A percentile compares a stretch with the other conserved stretches of the same genome.
Evolutionary conservation across 1,284 basidiomycete genomes (phyloP).

Genomic region (Cutaneotrichosporon mucoides): DNA sequence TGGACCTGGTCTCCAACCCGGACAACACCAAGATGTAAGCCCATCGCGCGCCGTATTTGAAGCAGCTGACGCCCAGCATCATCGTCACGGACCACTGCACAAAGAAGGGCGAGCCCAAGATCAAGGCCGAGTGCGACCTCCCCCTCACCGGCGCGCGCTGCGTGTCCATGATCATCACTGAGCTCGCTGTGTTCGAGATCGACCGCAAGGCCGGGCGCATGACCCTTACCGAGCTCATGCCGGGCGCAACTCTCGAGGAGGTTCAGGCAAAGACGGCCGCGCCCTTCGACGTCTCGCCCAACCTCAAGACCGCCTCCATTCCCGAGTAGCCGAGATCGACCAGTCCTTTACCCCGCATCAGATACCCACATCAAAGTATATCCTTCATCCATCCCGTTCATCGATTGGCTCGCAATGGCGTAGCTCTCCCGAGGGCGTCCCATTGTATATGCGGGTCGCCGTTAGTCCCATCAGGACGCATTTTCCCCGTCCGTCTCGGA

Average conservation of each 20-base stretch:
- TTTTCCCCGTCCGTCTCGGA: too few relatives aligned
- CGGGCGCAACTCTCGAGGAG: constrained; percentile 75
- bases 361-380: background rate
- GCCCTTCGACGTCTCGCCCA: constrained; percentile 56
- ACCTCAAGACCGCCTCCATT: constrained; percentile 5
- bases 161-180: constrained; percentile 84
- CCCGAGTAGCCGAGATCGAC: background rate
- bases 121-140: constrained; percentile 71
- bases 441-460: too few relatives aligned
- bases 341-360: background rate
- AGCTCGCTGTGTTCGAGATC: constrained; percentile 77
- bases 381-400: background rate
- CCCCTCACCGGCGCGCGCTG: constrained; percentile 83
- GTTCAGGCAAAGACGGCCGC: constrained; percentile 79
- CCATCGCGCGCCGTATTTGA: too few relatives aligned
- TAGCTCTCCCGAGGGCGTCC: too few relatives aligned
- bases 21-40: constrained; percentile 57
- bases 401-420: too few relatives aligned
- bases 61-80: constrained; percentile 48
- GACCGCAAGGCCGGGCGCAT: constrained; percentile 69
- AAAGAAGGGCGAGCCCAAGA: constrained; percentile 82
- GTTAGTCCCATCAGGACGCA: too few relatives aligned
- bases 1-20: constrained; percentile 53
- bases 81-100: constrained; percentile 59
- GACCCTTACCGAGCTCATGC: constrained; percentile 71